Base-by-base conservation (phyloP, 495 filamentous ascomycete species). In the Tuber borchii region DNA sequence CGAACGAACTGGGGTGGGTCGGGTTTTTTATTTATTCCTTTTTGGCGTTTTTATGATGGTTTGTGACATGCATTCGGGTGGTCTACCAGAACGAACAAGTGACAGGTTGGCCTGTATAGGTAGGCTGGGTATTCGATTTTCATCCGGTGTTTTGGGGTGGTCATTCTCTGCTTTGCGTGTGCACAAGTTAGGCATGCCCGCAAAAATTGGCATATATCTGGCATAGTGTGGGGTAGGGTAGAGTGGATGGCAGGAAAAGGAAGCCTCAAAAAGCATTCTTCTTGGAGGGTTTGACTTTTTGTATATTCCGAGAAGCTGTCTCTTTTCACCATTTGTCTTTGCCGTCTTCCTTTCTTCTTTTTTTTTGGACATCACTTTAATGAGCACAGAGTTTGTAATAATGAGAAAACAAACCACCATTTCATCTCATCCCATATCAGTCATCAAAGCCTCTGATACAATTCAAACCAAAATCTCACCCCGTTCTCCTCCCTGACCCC, bases 391-490 rank as follows among this genome's bases (percentile, higher is more conserved):
- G 40, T 51, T 31, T 56, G 19, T 61, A 73, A 45, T 73, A n/a
- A 51, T 73, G 46, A 56, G 44, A 40, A 37, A 43, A 40, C 39
- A 37, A 51, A 37, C 44, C 37, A 72, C 26, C 71, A 46, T 31
- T 37, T 8, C 45, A 72, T 45, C 45, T 16, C 34, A 40, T 43
- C 65, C 56, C 61, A 43, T 39, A 44, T 20, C 20, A 34, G 78
- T 72, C 75, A 82, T 72, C 45, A 83, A 75, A 79, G 80, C 84
- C 84, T 86, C 85, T 87, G 87, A 87, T 89, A 90, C 86, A 90
- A 87, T 84, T 91, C 87, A 85, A 89, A 92, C 81, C 89, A 86
- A 83, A 89, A 92, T 81, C 80, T 80, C 40, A 88, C 87, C 34
- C 87, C 89, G 37, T 83, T 85, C 84, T 92, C 91, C 77, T 85